Evolutionary conservation across 2,329 filamentous ascomycete species (phyloP), one percentile per base, ranked within the genome.

Genomic region (Spiromastix sp.): DNA sequence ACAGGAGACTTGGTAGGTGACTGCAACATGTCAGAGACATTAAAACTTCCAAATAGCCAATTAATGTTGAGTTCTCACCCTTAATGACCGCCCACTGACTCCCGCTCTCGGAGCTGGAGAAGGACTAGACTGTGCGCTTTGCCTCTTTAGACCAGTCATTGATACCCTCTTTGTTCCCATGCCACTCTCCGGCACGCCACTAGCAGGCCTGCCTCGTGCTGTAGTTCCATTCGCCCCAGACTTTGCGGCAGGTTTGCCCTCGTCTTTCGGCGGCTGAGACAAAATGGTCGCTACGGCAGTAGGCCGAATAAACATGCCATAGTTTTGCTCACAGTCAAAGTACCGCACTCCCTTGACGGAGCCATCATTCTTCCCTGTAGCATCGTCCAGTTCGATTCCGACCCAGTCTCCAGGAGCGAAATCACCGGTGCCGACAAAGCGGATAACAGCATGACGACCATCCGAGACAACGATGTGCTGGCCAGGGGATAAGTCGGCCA

Each of bases 341-440:
- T 96, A 96, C 13, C 85, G 71, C 54, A 85, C 74, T 42, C 85
- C 87, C 57, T 89, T 76, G 30, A 96, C 85, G 37, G 82, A 81
- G 45, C 89, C 89, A 69, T 96, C 85, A 50, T 96, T 96, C 67
- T 96, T 96, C 20, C 91, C 89, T 13, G 72, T 75, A 35, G 79
- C 68, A 30, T 85, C 81, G 34, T 85, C 77, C 38, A 96, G 74
- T 65, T 94, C 87, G 40, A 96, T 74, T 44, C 89, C 89, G 40
- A 95, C 70, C 85, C 87, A 96, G 42, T 83, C 77, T 43, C 87
- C 89, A 4, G 71, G 66, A 39, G 85, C 78, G 61, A 96, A 94
- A 48, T 74, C 67, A 24, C 89, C 85, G 37, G 72, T 66, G 50
- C 91, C 91, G 41, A 85, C 68, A 60, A 84, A 98, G 49, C 84